Conservation (phyloP, 2,329 filamentous ascomycete species). For the Cordyceps tenuipes region DNA sequence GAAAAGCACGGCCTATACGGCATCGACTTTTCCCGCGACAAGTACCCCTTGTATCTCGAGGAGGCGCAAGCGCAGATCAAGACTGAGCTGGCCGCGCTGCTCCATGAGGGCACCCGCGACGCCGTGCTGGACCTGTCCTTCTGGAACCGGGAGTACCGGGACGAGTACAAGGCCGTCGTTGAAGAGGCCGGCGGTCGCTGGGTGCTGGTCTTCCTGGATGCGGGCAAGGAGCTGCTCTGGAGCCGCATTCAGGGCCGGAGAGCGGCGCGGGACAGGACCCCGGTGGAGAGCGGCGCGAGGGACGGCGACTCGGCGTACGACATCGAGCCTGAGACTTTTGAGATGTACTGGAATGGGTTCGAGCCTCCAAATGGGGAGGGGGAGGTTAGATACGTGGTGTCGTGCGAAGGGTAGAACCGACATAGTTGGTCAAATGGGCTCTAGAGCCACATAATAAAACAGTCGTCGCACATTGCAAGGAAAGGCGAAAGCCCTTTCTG, state of each 20-base stretch:
- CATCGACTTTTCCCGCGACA: slow-evolving; percentile 9
- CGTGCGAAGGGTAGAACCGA: too few relatives aligned
- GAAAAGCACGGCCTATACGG: slow-evolving; percentile 8
- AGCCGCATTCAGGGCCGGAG: slow-evolving; percentile 22
- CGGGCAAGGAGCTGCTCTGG: slow-evolving; percentile 22
- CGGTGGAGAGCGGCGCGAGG: neutral
- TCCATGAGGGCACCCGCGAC: slow-evolving; percentile 15
- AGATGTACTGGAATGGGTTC: slow-evolving; percentile 10
- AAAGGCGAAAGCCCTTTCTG: too few relatives aligned
- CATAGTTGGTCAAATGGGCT: too few relatives aligned
- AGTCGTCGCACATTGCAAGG: too few relatives aligned
- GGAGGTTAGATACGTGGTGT: neutral
- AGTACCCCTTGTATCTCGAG: slow-evolving; percentile 1
- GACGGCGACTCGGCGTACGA: slow-evolving; percentile 11
- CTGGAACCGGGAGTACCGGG: slow-evolving; percentile 23
- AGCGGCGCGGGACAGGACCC: slow-evolving; percentile 11
- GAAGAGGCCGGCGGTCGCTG: slow-evolving; percentile 20
- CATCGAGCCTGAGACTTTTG: slow-evolving; percentile 3
- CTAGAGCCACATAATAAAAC: too few relatives aligned
- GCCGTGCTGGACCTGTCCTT: slow-evolving; percentile 25
- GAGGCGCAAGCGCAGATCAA: slow-evolving; percentile 6
- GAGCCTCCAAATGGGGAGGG: slow-evolving; percentile 7
- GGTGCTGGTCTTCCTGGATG: slow-evolving; percentile 23
- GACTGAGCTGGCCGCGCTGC: slow-evolving; percentile 11
- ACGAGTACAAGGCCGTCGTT: slow-evolving; percentile 21